Evolutionary conservation across 2,329 filamentous ascomycete genomes (phyloP).

Genomic region (Clarireedia homoeocarpa): DNA sequence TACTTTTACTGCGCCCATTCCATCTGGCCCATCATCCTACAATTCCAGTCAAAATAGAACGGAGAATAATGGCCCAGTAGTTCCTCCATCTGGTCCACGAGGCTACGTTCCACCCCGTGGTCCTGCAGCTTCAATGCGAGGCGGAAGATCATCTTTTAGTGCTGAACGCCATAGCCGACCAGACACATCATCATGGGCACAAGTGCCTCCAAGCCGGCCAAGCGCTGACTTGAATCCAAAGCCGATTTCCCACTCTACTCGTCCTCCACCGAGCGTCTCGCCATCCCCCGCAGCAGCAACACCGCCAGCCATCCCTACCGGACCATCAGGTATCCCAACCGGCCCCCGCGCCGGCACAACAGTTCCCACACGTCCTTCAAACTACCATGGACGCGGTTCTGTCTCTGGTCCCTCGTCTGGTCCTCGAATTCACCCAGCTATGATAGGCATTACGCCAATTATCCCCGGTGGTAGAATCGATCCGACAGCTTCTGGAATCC

Average conservation of each 20-base stretch:
- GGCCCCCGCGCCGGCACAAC: slow-evolving; percentile 24
- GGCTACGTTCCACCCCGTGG: slow-evolving; percentile 26
- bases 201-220: slow-evolving; percentile 19
- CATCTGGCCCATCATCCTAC: slow-evolving; percentile 9
- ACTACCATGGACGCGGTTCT: slow-evolving; percentile 17
- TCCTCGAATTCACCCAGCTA: slow-evolving; percentile 28
- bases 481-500: slow-evolving; percentile 24
- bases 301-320: slow-evolving; percentile 21
- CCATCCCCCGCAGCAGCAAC: slow-evolving; percentile 22
- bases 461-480: slow-evolving; percentile 28
- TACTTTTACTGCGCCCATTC: slow-evolving; percentile 24
- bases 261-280: slow-evolving; percentile 21
- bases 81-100: slow-evolving; percentile 29
- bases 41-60: slow-evolving; percentile 17
- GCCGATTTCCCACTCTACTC: slow-evolving; percentile 14
- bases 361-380: slow-evolving; percentile 20
- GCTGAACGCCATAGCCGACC: slow-evolving; percentile 23
- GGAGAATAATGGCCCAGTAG: slow-evolving; percentile 13
- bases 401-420: slow-evolving; percentile 14
- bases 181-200: slow-evolving; percentile 25
- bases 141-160: slow-evolving; percentile 25
- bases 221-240: slow-evolving; percentile 11
- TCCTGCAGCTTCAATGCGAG: slow-evolving; percentile 21
- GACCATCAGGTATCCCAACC: slow-evolving; percentile 26
- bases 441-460: slow-evolving; percentile 27